Base-by-base conservation (phyloP, 306 rosid genomes). In the Dalbergia oliveri region DNA sequence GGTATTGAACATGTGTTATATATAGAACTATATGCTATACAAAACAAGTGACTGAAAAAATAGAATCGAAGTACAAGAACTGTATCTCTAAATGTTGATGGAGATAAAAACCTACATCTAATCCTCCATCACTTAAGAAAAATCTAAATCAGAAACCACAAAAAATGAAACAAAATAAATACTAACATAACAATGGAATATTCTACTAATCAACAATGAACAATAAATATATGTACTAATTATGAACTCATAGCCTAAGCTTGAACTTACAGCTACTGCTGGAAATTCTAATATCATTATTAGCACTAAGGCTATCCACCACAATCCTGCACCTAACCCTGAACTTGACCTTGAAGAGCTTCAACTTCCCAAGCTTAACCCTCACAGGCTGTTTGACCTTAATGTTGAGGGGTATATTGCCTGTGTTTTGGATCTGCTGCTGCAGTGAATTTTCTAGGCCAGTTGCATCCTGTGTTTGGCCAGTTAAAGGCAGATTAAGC, bases 321-420 rank as follows among this genome's bases (percentile, higher is more conserved):
- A 67, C 11, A 66, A 94, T 65, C 18, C 23, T 85, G 80, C 98
- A 94, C 35, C 83, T 88, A 41, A 91, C 97, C 70, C 18, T 65
- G 83, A 94, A 94, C 73, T 86, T 91, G 35, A 94, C 34, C 83
- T 87, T 87, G 54, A 91, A 86, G 11, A 94, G 86, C 94, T 92
- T 94, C 81, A 94, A 69, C 54, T 84, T 86, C 0, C 98, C 97
- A 31, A 94, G 90, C 85, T 91, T 91, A 35, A 94, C 37, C 88
- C 90, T 86, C 62, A 94, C 97, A 2, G 93, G 97, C 64, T 94
- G 98, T 18, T 77, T 86, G 3, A 85, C 98, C 59, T 35, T 88
- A 19, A 94, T 79, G 81, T 64, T 41, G 3, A 94, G 87, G 0
- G 98, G 98, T 13, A 94, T 71, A 62, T 82, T 88, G 0, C 94